These are phyloP conservation scores for Collybia sordida DNA, from an alignment of 768 basidiomycete species.

Conservation along the genomic window DNA sequence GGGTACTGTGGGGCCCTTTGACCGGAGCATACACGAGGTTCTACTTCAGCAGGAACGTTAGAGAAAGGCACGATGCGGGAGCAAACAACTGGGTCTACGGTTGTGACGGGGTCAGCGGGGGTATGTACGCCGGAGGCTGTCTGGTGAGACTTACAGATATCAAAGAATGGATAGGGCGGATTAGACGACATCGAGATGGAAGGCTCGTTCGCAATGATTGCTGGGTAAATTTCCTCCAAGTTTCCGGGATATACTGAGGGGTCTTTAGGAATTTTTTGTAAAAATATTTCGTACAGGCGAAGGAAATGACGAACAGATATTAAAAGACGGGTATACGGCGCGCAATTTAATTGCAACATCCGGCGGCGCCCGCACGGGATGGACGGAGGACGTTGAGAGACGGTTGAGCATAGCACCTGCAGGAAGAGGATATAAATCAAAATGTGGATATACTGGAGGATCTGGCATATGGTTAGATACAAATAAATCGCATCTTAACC, in stretches of 20 bases:
- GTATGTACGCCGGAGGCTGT: neutral
- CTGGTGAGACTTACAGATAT: slow-evolving; percentile 12
- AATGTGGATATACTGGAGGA: slow-evolving; percentile 32
- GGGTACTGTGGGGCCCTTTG: neutral
- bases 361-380: neutral
- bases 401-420: neutral
- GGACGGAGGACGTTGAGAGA: neutral
- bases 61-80: slow-evolving; percentile 5
- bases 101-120: neutral
- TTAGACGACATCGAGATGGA: neutral
- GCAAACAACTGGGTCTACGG: slow-evolving; percentile 15
- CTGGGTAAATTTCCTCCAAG: slow-evolving; percentile 35
- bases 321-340: slow-evolving; percentile 27
- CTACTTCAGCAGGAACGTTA: slow-evolving; percentile 13
- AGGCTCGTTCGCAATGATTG: neutral
- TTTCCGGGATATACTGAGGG: slow-evolving; percentile 35
- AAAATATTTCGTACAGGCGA: neutral
- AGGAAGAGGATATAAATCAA: slow-evolving; percentile 27
- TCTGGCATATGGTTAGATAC: slow-evolving; percentile 22
- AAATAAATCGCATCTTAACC: neutral
- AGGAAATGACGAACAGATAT: slow-evolving; percentile 26
- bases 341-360: slow-evolving; percentile 1
- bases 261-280: slow-evolving; percentile 5
- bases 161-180: slow-evolving; percentile 12
- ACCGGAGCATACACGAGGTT: neutral